Evolutionary conservation across 108 stramenopile species (phyloP).

Genomic region (Cyclotella kingstonii): DNA sequence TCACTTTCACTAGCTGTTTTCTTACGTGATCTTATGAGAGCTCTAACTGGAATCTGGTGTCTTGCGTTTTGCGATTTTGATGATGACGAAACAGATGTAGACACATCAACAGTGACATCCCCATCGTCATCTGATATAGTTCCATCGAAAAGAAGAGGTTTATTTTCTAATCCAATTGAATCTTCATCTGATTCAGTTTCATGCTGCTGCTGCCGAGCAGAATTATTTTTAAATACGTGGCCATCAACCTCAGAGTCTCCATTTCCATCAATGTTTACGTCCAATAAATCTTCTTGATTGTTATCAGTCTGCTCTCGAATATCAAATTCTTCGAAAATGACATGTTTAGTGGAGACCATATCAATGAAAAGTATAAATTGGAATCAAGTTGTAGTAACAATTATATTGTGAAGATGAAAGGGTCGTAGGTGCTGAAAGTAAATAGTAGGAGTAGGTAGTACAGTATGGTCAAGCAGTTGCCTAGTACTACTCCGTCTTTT

Average conservation of each 20-base stretch:
- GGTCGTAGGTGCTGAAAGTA: too few species aligned
- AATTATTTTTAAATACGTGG: background rate
- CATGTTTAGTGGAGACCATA: background rate
- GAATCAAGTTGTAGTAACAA: too few species aligned
- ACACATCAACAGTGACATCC: background rate
- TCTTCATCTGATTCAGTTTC: background rate
- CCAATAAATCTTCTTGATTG: slow-evolving; percentile 23
- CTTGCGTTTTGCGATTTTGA: background rate
- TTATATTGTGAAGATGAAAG: too few species aligned
- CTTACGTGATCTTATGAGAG: slow-evolving; percentile 13
- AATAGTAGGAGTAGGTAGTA: too few species aligned
- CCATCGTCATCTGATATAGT: background rate
- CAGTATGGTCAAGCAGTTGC: too few species aligned
- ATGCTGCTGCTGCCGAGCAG: slow-evolving; percentile 3
- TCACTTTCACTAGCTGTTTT: slow-evolving; percentile 5
- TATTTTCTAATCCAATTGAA: slow-evolving; percentile 1
- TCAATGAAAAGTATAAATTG: too few species aligned
- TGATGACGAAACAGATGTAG: background rate
- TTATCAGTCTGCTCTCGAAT: background rate
- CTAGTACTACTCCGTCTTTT: too few species aligned
- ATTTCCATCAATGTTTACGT: slow-evolving; percentile 1
- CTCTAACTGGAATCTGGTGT: background rate
- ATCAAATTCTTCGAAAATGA: background rate
- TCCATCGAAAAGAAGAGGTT: background rate
- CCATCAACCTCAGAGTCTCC: background rate